These are phyloP conservation scores for Atalantia buxifolia DNA, from an alignment of 345 rosid species.

Conservation along the genomic window DNA sequence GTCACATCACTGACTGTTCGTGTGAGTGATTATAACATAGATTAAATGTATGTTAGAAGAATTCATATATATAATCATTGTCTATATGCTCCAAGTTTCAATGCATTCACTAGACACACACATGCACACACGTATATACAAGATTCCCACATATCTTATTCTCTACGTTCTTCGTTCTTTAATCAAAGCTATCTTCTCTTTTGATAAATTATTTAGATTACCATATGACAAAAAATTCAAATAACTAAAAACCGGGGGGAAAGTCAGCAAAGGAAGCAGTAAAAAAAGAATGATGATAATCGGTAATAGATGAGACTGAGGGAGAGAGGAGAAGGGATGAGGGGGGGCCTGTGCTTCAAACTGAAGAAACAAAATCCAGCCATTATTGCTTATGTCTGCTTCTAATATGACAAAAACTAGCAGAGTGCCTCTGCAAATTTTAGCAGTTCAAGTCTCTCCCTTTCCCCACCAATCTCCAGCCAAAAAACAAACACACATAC, in stretches of 20 bases:
- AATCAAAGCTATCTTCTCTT: background rate
- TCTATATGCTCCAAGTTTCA: background rate
- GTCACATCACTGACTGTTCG: no score
- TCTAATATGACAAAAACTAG: constrained; percentile 37
- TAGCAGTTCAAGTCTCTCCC: constrained; percentile 19
- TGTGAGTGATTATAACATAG: no score
- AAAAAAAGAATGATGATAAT: constrained; percentile 7
- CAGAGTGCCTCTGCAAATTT: constrained; percentile 25
- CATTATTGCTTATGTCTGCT: constrained; percentile 43
- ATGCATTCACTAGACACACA: background rate
- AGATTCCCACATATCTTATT: background rate
- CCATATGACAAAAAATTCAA: no score
- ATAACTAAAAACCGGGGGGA: no score
- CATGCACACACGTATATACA: no score
- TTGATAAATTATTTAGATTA: background rate
- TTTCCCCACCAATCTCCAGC: background rate
- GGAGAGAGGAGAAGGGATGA: background rate
- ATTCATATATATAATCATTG: no score
- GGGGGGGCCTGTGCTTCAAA: constrained; percentile 30
- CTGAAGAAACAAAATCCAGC: constrained; percentile 38
- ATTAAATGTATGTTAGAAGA: no score
- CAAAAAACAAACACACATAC: no score
- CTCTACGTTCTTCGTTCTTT: background rate
- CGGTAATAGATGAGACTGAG: constrained; percentile 7
- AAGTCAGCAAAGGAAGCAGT: background rate